phyloP scores from a whole-genome alignment of 805 yeast genomes.

The Candida glaebosa region DNA sequence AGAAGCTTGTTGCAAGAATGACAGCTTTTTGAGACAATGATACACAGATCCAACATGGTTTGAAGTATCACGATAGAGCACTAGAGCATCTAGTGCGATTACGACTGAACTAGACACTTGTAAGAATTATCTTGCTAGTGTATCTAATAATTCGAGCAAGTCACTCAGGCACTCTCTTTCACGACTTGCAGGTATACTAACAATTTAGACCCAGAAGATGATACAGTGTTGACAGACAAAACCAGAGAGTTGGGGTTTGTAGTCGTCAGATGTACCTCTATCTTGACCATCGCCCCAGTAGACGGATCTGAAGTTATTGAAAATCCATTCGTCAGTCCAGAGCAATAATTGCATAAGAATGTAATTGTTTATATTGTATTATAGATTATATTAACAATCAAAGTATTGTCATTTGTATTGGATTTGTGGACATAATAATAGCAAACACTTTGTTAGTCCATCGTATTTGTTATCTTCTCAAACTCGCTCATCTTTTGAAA shows the following conservation, averaged over 20 bases:
- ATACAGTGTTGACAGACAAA: constrained; percentile 47
- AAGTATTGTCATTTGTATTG: not conserved
- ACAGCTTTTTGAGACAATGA: no score
- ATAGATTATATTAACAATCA: not conserved
- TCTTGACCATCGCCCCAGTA: constrained; percentile 70
- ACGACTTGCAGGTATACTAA: no score
- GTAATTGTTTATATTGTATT: not conserved
- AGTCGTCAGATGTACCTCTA: constrained; percentile 80
- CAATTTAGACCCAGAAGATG: constrained; percentile 56
- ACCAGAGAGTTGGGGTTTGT: constrained; percentile 73
- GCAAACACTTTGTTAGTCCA: no score
- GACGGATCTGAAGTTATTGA: constrained; percentile 69
- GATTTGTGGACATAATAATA: no score
- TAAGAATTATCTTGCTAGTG: no score
- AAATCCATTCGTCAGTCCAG: constrained; percentile 53
- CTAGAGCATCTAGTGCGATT: no score
- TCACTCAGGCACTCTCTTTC: no score
- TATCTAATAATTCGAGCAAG: no score
- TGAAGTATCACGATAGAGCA: no score
- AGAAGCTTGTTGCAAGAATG: no score
- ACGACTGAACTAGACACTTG: no score
- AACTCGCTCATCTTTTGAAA: not conserved
- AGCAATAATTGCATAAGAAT: constrained; percentile 7
- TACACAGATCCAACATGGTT: no score
- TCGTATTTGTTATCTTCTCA: not conserved